Evolutionary conservation across 1,284 basidiomycete genomes (phyloP), one percentile per base, ranked within the genome.

Genomic region (Tylopilus orsonianus): DNA sequence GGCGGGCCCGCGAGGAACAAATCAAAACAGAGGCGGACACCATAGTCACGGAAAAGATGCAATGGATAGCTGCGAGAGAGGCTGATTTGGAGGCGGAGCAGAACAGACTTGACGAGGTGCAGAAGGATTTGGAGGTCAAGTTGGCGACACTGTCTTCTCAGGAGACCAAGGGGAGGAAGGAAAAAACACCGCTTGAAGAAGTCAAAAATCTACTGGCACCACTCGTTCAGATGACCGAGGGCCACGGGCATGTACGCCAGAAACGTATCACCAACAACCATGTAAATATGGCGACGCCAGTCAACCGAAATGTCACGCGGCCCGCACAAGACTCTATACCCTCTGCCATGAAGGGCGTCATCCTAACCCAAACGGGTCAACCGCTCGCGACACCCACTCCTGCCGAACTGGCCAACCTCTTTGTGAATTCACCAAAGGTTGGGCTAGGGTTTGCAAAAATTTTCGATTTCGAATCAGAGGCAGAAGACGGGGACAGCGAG

Each of bases 321-420:
- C 57, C 65, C 0, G 36, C 53, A 18, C 57, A 58, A 50, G 61
- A 69, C 34, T 55, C 61, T 19, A 60, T 69, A 18, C 77, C 77
- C 2, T 86, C 84, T 2, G 87, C 88, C 0, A 91, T 91, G 89
- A 87, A 87, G 62, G 88, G 88, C 3, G 83, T 90, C 29, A 75
- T 91, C 32, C 71, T 90, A 29, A 90, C 88, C 0, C 71, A 79
- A 3, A 89, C 87, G 0, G 88, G 88, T 5, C 80, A 88, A 60
- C 70, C 74, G 0, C 71, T 91, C 4, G 72, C 78, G 4, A 90
- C 87, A 10, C 88, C 88, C 0, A 74, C 77, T 2, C 83, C 83
- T 0, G 71, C 74, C 0, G 83, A 83, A 60, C 72, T 88, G 1
- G 75, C 76, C 2, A 81, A 77, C 41, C 73, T 87, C 3, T 86